Conservation (phyloP, 164 flowering plant species). For the Santalum album region DNA sequence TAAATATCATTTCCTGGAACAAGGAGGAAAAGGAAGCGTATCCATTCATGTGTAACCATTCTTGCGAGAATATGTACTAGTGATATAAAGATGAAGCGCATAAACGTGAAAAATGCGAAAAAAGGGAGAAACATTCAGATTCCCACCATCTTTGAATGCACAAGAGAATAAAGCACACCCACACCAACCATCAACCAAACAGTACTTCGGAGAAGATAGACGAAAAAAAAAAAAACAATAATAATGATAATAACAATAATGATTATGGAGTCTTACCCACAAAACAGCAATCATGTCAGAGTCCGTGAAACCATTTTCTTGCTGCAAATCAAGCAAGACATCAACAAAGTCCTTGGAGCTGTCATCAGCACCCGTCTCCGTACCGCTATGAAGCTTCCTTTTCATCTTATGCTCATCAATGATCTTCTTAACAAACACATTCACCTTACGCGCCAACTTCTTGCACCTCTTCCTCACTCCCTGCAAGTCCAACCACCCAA, state of each 20-base stretch:
- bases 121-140: constrained; percentile 6
- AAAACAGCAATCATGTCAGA: constrained; percentile 86
- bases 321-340: constrained; percentile 48
- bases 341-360: constrained; percentile 46
- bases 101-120: neutral
- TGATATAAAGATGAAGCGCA: neutral
- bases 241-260: neutral
- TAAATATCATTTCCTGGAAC: constrained; percentile 58
- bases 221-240: neutral
- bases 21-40: neutral
- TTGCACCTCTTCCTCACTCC: constrained; percentile 48
- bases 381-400: constrained; percentile 9
- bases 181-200: neutral
- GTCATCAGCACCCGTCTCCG: constrained; percentile 3
- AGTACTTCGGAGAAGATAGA: neutral
- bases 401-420: constrained; percentile 36
- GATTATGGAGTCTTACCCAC: constrained; percentile 40
- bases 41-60: neutral
- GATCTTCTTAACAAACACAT: constrained; percentile 38
- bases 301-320: constrained; percentile 44
- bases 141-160: constrained; percentile 6
- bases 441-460: constrained; percentile 31
- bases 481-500: constrained; percentile 46
- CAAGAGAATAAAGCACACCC: neutral
- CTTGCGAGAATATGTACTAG: neutral